Conservation (phyloP, 768 basidiomycete genomes). For the Pleurotus eryngii region DNA sequence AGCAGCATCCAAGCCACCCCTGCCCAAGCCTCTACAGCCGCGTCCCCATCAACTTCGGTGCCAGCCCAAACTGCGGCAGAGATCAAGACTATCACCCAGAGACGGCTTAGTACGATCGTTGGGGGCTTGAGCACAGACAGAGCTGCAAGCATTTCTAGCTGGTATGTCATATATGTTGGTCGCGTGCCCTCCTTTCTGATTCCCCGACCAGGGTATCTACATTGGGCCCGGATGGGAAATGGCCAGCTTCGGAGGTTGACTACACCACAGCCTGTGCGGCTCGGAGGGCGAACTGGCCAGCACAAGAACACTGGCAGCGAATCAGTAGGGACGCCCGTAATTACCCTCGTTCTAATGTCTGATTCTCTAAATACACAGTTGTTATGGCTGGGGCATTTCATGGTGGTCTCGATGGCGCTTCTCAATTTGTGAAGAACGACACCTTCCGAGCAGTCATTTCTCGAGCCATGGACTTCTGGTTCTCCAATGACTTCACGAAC, state of each 20-base stretch:
- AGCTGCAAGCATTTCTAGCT: slow-evolving; percentile 33
- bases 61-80: slow-evolving; percentile 21
- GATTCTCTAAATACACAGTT: slow-evolving; percentile 25
- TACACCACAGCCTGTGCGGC: slow-evolving; percentile 63
- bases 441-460: slow-evolving; percentile 38
- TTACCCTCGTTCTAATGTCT: slow-evolving; percentile 3
- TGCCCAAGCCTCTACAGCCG: not conserved
- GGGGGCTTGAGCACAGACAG: slow-evolving; percentile 27
- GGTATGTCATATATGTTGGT: slow-evolving; percentile 22
- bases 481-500: slow-evolving; percentile 53
- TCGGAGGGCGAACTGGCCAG: slow-evolving; percentile 68
- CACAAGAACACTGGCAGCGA: slow-evolving; percentile 54
- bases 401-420: slow-evolving; percentile 41
- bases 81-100: slow-evolving; percentile 27
- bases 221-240: slow-evolving; percentile 46
- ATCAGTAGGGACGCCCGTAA: slow-evolving; percentile 34
- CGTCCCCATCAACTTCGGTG: slow-evolving; percentile 1
- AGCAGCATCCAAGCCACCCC: not conserved
- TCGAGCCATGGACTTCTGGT: slow-evolving; percentile 62
- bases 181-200: not conserved
- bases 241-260: slow-evolving; percentile 54
- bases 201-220: slow-evolving; percentile 37
- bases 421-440: slow-evolving; percentile 39
- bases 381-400: slow-evolving; percentile 57
- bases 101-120: slow-evolving; percentile 41